Evolutionary conservation across 805 yeast genomes (phyloP), one percentile per base, ranked within the genome.

Genomic region (Hanseniaspora lindneri): DNA sequence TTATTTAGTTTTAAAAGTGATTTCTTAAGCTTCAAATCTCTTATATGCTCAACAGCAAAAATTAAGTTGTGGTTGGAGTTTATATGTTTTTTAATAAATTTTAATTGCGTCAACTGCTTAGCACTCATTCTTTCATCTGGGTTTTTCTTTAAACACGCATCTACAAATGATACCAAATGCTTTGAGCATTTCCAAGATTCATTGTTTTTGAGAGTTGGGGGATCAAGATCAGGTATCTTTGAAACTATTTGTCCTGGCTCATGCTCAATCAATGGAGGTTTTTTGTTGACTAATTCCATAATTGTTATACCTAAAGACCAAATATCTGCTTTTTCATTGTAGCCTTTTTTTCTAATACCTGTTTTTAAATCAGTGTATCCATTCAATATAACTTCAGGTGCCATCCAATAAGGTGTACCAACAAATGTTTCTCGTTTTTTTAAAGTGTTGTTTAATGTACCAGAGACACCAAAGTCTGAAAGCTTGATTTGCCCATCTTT

Each of bases 331-430:
- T 82, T 83, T 53, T 80, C 83, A 58, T 83, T 74, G 62, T 92
- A 87, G 0, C 92, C 94, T 16, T 21, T 24, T 2, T 14, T 21
- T 28, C 35, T 33, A 1, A 13, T 17, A 11, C 41, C 46, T 16
- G 46, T 40, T n/a, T 35, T 92, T 24, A 23, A 17, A 23, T 40
- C 25, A 24, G 24, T 42, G 24, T 40, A 40, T 2, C 47, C 47
- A 25, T 73, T 61, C 4, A 69, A 61, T 39, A 92, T 82, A n/a
- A 89, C 83, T 61, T 92, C 98, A 0, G 98, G 98, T 0, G 98
- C 98, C 97, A 89, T 88, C 96, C 96, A 88, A 63, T 77, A 85
- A 13, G 96, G 96, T 0, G 96, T 87, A 1, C 97, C 97, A 46
- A 87, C 95, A 70, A 88, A 80, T 0, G 96, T 84, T 49, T 75